A percentile compares a stretch with the other conserved stretches of the same genome.
Conservation (phyloP, 495 filamentous ascomycete species). For the Aspergillus asperescens region DNA sequence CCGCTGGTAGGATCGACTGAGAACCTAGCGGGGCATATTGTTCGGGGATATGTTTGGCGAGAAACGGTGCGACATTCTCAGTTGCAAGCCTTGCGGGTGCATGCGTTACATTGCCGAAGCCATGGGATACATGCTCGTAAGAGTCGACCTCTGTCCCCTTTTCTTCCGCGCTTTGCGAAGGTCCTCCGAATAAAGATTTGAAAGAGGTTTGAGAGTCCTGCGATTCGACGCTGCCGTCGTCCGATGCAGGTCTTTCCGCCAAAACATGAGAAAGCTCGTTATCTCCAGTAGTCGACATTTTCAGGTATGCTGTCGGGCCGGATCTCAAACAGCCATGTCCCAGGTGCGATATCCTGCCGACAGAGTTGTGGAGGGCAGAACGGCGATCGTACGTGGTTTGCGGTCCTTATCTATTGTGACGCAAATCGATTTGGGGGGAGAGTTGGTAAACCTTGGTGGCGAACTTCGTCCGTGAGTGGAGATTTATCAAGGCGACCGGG, state of each 20-base stretch:
- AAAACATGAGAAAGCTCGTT: background rate
- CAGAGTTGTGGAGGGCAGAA: background rate
- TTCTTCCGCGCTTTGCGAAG: slow-evolving; percentile 11
- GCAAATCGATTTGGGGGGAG: background rate
- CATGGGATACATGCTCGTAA: slow-evolving; percentile 19
- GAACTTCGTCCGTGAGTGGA: background rate
- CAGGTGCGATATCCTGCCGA: background rate
- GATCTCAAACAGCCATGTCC: background rate
- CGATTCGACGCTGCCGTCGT: background rate
- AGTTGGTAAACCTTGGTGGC: slow-evolving; percentile 1
- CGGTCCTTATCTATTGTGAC: background rate
- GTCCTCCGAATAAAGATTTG: slow-evolving; percentile 23
- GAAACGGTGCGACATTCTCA: slow-evolving; percentile 68
- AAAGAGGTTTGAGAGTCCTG: slow-evolving; percentile 11
- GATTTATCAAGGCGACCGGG: background rate
- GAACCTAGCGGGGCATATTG: slow-evolving; percentile 67
- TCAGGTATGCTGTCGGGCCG: background rate
- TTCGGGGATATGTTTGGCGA: slow-evolving; percentile 77
- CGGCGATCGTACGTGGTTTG: background rate
- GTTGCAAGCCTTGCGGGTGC: slow-evolving; percentile 44
- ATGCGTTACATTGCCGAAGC: slow-evolving; percentile 22
- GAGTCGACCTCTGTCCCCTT: slow-evolving; percentile 22
- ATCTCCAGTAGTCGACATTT: background rate
- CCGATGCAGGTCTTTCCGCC: slow-evolving; percentile 6
- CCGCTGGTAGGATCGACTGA: slow-evolving; percentile 23